Evolutionary conservation across 2,329 filamentous ascomycete genomes (phyloP).

Genomic region (Fusarium papillatum): DNA sequence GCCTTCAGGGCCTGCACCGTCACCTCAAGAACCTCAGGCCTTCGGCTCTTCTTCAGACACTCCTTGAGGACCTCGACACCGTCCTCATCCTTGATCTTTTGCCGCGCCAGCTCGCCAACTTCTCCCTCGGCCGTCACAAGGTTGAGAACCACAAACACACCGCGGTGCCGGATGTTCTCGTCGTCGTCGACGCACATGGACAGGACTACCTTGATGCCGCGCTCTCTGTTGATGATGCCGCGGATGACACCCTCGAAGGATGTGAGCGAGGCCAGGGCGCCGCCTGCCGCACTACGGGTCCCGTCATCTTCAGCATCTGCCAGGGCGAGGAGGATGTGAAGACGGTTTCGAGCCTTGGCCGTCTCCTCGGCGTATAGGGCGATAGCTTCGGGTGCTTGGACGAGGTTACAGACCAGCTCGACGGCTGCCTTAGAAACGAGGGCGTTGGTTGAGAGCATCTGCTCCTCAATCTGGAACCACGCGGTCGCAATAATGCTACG

Average conservation of each 20-base stretch:
- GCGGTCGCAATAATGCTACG: constrained; percentile 79
- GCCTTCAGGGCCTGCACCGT: constrained; percentile 81
- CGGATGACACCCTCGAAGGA: constrained; percentile 81
- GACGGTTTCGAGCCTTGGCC: constrained; percentile 76
- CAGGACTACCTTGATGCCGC: constrained; percentile 85
- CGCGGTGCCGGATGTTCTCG: constrained; percentile 78
- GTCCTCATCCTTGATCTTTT: constrained; percentile 71
- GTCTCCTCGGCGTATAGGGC: constrained; percentile 77
- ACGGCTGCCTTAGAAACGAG: constrained; percentile 86
- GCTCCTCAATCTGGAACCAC: constrained; percentile 85
- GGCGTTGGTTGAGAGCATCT: constrained; percentile 81
- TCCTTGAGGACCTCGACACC: constrained; percentile 79
- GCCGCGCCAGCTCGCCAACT: constrained; percentile 70
- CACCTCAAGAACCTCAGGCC: constrained; percentile 77
- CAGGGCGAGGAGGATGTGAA: constrained; percentile 89
- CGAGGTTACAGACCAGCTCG: constrained; percentile 93
- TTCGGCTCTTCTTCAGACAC: constrained; percentile 77
- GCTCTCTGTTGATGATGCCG: constrained; percentile 77
- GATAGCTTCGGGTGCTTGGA: constrained; percentile 76
- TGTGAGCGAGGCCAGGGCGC: constrained; percentile 88
- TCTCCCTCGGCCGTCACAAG: constrained; percentile 77
- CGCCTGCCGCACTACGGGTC: constrained; percentile 87
- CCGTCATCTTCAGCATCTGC: constrained; percentile 86
- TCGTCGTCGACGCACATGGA: constrained; percentile 81
- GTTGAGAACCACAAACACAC: constrained; percentile 82